Conservation (phyloP, 2,329 filamentous ascomycete species). For the Pseudonectria foliicola region DNA sequence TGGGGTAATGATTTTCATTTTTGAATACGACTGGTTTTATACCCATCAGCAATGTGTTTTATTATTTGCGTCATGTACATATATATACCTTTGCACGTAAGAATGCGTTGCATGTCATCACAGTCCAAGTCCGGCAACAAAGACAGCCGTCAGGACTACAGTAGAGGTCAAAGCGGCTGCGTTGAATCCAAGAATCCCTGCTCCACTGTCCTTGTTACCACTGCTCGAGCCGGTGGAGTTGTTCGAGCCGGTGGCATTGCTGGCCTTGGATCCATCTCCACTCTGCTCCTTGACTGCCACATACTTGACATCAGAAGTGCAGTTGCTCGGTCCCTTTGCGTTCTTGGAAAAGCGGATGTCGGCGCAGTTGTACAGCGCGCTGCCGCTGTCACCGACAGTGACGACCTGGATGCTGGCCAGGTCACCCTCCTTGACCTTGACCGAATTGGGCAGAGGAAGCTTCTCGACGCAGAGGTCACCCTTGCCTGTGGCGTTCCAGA, state of each 20-base stretch:
- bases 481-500: constrained; percentile 50
- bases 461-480: constrained; percentile 60
- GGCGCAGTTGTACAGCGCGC: constrained; percentile 67
- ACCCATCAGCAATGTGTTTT: constrained; percentile 1
- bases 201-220: constrained; percentile 14
- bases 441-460: constrained; percentile 41
- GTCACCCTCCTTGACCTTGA: constrained; percentile 51
- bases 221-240: constrained; percentile 7
- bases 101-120: constrained; percentile 14
- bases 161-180: constrained; percentile 26
- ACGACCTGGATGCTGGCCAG: constrained; percentile 64
- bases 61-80: not conserved
- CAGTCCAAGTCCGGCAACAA: constrained; percentile 30
- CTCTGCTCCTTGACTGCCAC: constrained; percentile 25
- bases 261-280: constrained; percentile 10
- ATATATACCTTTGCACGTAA: too few relatives aligned
- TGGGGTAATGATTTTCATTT: too few relatives aligned
- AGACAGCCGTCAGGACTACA: constrained; percentile 31
- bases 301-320: constrained; percentile 37
- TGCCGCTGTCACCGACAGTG: constrained; percentile 49
- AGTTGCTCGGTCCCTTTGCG: constrained; percentile 36
- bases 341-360: constrained; percentile 60
- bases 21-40: too few relatives aligned
- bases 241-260: constrained; percentile 11
- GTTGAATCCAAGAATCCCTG: constrained; percentile 17